phyloP scores from a whole-genome alignment of 345 rosid species.

The Citrus trifoliata region DNA sequence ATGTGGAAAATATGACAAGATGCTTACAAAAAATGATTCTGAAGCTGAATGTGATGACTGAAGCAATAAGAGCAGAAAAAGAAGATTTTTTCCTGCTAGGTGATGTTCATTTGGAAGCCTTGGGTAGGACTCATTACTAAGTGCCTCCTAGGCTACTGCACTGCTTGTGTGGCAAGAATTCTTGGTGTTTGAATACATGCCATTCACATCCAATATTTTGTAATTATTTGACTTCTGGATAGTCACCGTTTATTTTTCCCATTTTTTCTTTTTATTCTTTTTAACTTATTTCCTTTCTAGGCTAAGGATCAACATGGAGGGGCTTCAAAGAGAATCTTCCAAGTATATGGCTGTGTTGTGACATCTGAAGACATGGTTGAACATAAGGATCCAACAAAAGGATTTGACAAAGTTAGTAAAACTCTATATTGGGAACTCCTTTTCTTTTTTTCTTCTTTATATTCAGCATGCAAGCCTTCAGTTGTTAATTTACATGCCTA shows the following conservation, averaged over 20 bases:
- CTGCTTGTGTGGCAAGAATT: not conserved
- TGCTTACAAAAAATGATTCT: not conserved
- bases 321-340: slow-evolving; percentile 61
- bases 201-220: not conserved
- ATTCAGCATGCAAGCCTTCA: not conserved
- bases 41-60: not conserved
- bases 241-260: not conserved
- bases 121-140: not conserved
- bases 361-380: slow-evolving; percentile 81
- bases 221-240: not conserved
- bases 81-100: not conserved
- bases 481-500: not conserved
- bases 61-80: not conserved
- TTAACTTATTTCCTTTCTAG: slow-evolving; percentile 24
- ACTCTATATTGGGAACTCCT: slow-evolving; percentile 3
- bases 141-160: not conserved
- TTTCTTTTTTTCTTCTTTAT: not conserved
- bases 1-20: not conserved
- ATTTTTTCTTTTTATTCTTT: not conserved
- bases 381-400: slow-evolving; percentile 63
- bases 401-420: slow-evolving; percentile 68
- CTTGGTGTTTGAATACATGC: not conserved
- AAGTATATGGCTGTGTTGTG: slow-evolving; percentile 82
- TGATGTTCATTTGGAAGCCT: not conserved
- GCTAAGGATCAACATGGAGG: slow-evolving; percentile 34